phyloP scores from a whole-genome alignment of 1,284 basidiomycete species.

The Polyporus tsugae region DNA sequence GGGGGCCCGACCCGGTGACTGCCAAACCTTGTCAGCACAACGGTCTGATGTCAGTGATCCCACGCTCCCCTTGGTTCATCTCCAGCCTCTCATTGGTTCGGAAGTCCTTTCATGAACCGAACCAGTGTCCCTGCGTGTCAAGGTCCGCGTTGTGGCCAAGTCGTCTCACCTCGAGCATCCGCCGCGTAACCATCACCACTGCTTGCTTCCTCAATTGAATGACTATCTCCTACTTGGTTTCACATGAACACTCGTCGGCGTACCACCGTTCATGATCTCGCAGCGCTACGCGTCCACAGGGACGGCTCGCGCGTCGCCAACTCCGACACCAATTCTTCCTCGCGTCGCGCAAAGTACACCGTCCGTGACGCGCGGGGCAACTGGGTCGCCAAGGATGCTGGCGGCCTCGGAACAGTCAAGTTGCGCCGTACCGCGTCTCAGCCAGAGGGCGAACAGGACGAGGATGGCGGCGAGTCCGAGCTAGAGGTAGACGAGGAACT shows the following conservation, averaged over 20 bases:
- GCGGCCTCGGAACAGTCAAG: slow-evolving; percentile 42
- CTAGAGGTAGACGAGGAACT: slow-evolving; percentile 30
- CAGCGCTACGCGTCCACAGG: slow-evolving; percentile 65
- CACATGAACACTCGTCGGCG: slow-evolving; percentile 54
- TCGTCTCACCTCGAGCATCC: not conserved
- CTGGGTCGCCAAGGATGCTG: slow-evolving; percentile 47
- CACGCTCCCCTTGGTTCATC: not conserved
- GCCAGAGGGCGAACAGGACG: slow-evolving; percentile 15
- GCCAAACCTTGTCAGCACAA: not conserved
- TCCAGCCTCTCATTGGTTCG: not conserved
- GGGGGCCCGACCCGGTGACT: not conserved
- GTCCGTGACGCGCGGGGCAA: slow-evolving; percentile 43
- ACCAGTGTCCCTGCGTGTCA: not conserved
- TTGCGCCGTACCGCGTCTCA: slow-evolving; percentile 28
- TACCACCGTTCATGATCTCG: slow-evolving; percentile 65
- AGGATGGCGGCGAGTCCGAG: slow-evolving; percentile 34
- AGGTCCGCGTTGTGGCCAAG: not conserved
- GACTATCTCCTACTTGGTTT: not conserved
- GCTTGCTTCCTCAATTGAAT: not conserved
- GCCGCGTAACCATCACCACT: not conserved
- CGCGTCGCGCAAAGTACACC: slow-evolving; percentile 36
- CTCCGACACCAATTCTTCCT: slow-evolving; percentile 41
- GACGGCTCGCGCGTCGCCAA: slow-evolving; percentile 65
- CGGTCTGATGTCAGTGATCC: not conserved
- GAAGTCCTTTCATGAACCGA: not conserved